Percentiles rank a stretch among this genome's conserved stretches.
Evolutionary conservation across 306 rosid species (phyloP).

Genomic region (Argentina anserina): DNA sequence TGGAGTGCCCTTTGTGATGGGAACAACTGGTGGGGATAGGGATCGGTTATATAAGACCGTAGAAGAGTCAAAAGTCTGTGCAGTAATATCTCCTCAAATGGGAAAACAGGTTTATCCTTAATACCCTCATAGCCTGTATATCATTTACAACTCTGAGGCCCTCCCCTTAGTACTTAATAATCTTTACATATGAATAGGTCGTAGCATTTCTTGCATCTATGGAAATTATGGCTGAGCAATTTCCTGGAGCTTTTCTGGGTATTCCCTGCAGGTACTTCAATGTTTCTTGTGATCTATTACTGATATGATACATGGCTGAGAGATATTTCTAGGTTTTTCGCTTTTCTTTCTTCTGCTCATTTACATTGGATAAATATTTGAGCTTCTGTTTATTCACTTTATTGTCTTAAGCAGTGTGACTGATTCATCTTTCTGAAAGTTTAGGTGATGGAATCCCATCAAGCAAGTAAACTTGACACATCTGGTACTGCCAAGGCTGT

Average conservation of each 20-base stretch:
- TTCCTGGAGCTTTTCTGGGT: conserved; percentile 95
- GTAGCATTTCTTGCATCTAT: conserved; percentile 97
- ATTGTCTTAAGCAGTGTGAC: conserved; percentile 23
- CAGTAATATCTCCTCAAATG: conserved; percentile 95
- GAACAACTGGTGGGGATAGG: conserved; percentile 94
- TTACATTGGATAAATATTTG: neutral
- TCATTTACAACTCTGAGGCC: neutral
- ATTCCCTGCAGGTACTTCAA: conserved; percentile 67
- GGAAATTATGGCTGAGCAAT: conserved; percentile 94
- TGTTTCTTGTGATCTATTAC: neutral
- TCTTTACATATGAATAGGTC: conserved; percentile 45
- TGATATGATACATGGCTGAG: neutral
- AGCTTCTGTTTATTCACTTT: neutral
- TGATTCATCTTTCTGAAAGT: conserved; percentile 32
- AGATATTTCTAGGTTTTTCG: neutral
- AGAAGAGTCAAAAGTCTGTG: conserved; percentile 58
- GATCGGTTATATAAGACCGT: conserved; percentile 59
- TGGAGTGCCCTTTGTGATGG: conserved; percentile 95
- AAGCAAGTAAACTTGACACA: conserved; percentile 79
- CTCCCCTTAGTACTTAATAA: conserved; percentile 26
- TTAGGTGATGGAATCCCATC: conserved; percentile 94
- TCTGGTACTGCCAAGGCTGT: conserved; percentile 98
- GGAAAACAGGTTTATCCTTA: conserved; percentile 70
- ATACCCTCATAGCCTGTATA: neutral
- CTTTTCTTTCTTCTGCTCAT: neutral